Evolutionary conservation across 768 basidiomycete species (phyloP), one percentile per base, ranked within the genome.

Genomic region (Rhodosporidiobolus odoratus): DNA sequence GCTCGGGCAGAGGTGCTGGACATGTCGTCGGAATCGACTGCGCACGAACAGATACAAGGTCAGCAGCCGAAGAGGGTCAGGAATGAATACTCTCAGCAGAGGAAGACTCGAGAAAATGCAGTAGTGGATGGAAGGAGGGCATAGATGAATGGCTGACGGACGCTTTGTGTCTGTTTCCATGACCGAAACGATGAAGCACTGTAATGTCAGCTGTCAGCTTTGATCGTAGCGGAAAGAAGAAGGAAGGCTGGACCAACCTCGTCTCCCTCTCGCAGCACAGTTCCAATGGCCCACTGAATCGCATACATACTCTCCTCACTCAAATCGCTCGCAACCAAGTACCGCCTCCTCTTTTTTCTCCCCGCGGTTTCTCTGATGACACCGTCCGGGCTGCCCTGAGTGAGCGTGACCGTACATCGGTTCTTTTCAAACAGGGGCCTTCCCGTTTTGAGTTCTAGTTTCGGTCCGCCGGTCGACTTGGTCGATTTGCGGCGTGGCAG

Each of bases 221-320:
- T 3, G 17, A 34, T 17, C 5, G 1, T 19, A 12, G 21, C 35
- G 21, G 43, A 27, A 12, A 7, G 15, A 48, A 21, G 16, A 19
- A 45, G 32, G 32, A 25, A 27, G n/a, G 27, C 23, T 0, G 15
- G 34, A 41, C 65, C n/a, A 41, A 69, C 82, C 80, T 94, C 90
- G 76, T 99, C 96, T 15, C 65, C 68, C 58, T 64, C 62, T 32
- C 65, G 41, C 38, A 66, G 53, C 12, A 70, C 65, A 3, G 67
- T 66, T 43, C 65, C 58, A 27, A 65, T 48, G 1, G 62, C 90
- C 92, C 96, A 99, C 79, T 98, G 94, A 10, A 98, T 86, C 1
- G 96, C 96, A 79, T 94, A 99, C 41, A 89, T 84, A 79, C 87
- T 89, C 81, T 99, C 95, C 74, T 96, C 91, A 69, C 90, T 92